phyloP scores from a whole-genome alignment of 768 basidiomycete genomes.

The Tylopilus felleus region DNA sequence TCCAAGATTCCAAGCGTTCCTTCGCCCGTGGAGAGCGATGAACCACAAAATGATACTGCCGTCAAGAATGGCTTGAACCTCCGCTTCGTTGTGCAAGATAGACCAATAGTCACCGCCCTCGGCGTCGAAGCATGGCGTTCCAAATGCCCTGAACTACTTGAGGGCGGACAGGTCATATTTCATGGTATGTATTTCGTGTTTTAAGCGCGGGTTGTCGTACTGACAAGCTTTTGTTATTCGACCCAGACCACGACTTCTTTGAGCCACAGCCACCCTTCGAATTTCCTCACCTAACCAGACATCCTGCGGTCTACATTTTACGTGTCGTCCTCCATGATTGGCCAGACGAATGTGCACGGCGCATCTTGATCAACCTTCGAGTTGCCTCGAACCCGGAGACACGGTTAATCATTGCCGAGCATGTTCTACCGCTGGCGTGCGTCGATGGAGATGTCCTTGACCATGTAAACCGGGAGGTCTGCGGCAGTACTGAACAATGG shows the following conservation, averaged over 20 bases:
- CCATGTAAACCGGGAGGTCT: conserved; percentile 5
- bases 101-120: conserved; percentile 50
- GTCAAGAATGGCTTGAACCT: conserved; percentile 35
- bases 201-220: not conserved
- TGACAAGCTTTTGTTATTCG: not conserved
- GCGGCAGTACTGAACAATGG: conserved; percentile 20
- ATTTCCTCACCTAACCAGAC: conserved; percentile 21
- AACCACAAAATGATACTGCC: conserved; percentile 13
- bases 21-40: not conserved
- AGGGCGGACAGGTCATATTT: conserved; percentile 50
- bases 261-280: conserved; percentile 49
- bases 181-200: conserved; percentile 35
- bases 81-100: conserved; percentile 56
- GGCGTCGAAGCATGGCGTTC: conserved; percentile 56
- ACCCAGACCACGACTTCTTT: conserved; percentile 75
- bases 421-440: conserved; percentile 67
- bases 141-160: conserved; percentile 56
- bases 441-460: conserved; percentile 39
- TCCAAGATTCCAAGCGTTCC: not conserved
- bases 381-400: conserved; percentile 41
- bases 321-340: conserved; percentile 77
- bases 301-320: conserved; percentile 64
- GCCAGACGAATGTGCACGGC: conserved; percentile 55
- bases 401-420: conserved; percentile 67
- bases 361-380: conserved; percentile 45